Percentiles rank a stretch among this genome's conserved stretches.
phyloP scores from a whole-genome alignment of 2,329 filamentous ascomycete species.

The Dryadomyces quercivorus region DNA sequence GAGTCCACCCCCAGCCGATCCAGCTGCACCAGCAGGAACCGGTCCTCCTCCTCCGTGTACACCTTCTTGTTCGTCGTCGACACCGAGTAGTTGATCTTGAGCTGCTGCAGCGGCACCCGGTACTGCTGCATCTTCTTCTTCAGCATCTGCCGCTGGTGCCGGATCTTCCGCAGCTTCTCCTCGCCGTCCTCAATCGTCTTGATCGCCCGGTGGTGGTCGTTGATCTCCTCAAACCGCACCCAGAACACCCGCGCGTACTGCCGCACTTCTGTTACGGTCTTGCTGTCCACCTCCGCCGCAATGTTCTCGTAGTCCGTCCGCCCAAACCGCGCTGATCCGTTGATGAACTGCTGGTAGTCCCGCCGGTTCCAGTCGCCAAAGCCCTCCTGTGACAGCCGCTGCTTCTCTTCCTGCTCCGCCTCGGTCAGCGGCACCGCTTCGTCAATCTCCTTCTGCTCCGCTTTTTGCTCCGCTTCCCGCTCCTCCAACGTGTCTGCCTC shows the following conservation, averaged over 20 bases:
- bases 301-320: conserved; percentile 78
- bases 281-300: conserved; percentile 81
- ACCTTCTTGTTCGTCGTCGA: conserved; percentile 99
- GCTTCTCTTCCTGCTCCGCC: conserved; percentile 80
- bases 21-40: conserved; percentile 86
- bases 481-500: conserved; percentile 73
- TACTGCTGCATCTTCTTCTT: conserved; percentile 94
- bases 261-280: conserved; percentile 73
- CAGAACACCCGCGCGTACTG: conserved; percentile 92
- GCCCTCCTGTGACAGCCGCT: conserved; percentile 66
- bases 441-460: conserved; percentile 88
- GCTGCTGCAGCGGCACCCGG: conserved; percentile 91
- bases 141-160: conserved; percentile 86
- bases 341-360: conserved; percentile 97
- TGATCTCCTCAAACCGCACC: conserved; percentile 84
- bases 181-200: conserved; percentile 86
- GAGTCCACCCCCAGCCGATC: conserved; percentile 88
- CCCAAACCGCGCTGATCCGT: conserved; percentile 86
- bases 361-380: conserved; percentile 94
- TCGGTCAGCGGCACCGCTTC: conserved; percentile 79
- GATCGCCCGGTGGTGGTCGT: conserved; percentile 81
- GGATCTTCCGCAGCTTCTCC: conserved; percentile 75
- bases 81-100: conserved; percentile 98
- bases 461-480: conserved; percentile 73
- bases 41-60: conserved; percentile 95